Evolutionary conservation across 2,329 filamentous ascomycete genomes (phyloP).

Genomic region (Ophiosphaerella herpotricha): DNA sequence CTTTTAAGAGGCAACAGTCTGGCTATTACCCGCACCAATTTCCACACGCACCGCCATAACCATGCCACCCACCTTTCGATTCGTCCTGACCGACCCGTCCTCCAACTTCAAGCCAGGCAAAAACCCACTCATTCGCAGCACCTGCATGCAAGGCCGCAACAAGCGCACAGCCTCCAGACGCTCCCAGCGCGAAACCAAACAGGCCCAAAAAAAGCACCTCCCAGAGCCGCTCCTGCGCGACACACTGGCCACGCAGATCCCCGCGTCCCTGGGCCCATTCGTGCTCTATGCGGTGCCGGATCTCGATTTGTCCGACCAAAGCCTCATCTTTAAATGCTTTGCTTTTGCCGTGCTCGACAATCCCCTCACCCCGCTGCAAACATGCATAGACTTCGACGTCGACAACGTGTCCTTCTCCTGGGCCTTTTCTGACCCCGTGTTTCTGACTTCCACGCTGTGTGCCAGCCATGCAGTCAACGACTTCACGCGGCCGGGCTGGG

Average conservation of each 20-base stretch:
- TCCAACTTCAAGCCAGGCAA: slow-evolving; percentile 13
- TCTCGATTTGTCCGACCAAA: slow-evolving; percentile 6
- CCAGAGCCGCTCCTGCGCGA: background rate
- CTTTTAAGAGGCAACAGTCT: background rate
- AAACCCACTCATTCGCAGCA: slow-evolving; percentile 18
- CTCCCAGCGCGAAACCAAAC: slow-evolving; percentile 8
- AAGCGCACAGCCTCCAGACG: slow-evolving; percentile 20
- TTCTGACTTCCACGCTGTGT: slow-evolving; percentile 14
- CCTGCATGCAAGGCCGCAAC: slow-evolving; percentile 25
- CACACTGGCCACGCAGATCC: slow-evolving; percentile 3
- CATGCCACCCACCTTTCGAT: slow-evolving; percentile 4
- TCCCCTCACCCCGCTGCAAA: slow-evolving; percentile 10
- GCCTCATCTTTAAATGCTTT: slow-evolving; percentile 10
- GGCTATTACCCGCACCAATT: background rate
- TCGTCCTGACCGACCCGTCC: slow-evolving; percentile 6
- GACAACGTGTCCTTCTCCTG: slow-evolving; percentile 9
- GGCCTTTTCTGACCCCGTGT: slow-evolving; percentile 11
- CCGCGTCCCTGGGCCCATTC: too few species aligned
- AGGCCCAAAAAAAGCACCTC: background rate
- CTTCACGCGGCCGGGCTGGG: slow-evolving; percentile 1
- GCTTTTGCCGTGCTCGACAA: slow-evolving; percentile 7
- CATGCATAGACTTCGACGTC: slow-evolving; percentile 12
- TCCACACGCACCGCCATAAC: background rate
- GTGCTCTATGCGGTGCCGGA: slow-evolving; percentile 2
- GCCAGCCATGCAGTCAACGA: slow-evolving; percentile 14